phyloP scores from a whole-genome alignment of 352 stramenopile genomes.

The Pythium plurisporium region DNA sequence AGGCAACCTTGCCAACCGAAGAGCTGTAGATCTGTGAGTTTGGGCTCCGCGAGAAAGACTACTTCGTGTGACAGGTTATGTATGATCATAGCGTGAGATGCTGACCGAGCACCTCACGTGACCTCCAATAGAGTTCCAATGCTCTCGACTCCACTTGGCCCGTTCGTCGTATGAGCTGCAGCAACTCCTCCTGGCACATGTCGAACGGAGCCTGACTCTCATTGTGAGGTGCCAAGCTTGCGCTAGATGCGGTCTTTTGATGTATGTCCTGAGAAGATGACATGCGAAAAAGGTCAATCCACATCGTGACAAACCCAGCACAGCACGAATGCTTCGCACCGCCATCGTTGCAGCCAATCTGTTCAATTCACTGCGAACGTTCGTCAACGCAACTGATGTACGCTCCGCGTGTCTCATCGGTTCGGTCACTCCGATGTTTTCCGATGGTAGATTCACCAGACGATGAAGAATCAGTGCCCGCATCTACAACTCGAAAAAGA shows the following conservation, averaged over 20 bases:
- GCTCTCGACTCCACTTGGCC: constrained; percentile 13
- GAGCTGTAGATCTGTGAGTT: constrained; percentile 34
- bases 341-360: background rate
- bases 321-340: background rate
- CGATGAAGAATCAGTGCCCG: constrained; percentile 34
- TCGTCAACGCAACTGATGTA: constrained; percentile 8
- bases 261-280: constrained; percentile 3
- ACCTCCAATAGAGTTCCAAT: constrained; percentile 24
- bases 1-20: constrained; percentile 52
- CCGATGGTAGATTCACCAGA: background rate
- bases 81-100: constrained; percentile 20
- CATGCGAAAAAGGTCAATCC: background rate
- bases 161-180: constrained; percentile 16
- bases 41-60: too few relatives aligned
- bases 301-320: too few relatives aligned
- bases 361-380: background rate
- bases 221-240: background rate
- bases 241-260: background rate
- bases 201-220: background rate
- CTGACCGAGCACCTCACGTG: constrained; percentile 22
- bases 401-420: background rate
- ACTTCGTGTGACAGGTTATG: background rate
- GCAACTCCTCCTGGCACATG: constrained; percentile 19
- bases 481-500: constrained; percentile 32
- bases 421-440: background rate